phyloP scores from a whole-genome alignment of 2,329 filamentous ascomycete species.

The Penicillium sp. region DNA sequence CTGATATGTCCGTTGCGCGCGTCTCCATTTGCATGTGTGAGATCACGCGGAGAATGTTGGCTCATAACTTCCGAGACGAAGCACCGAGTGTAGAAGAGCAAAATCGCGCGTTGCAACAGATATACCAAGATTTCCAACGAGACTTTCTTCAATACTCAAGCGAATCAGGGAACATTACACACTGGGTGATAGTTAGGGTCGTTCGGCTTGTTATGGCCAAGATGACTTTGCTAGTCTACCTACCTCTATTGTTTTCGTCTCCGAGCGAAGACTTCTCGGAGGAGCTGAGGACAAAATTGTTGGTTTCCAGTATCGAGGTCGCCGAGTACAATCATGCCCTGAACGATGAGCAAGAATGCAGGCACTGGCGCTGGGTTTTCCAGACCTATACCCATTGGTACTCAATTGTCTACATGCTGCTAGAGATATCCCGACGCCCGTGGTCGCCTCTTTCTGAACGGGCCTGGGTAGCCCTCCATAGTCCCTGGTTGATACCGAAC shows the following conservation, averaged over 20 bases:
- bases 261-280: slow-evolving; percentile 33
- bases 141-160: slow-evolving; percentile 44
- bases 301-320: slow-evolving; percentile 42
- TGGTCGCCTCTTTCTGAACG: slow-evolving; percentile 50
- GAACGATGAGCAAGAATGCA: slow-evolving; percentile 50
- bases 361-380: slow-evolving; percentile 59
- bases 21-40: slow-evolving; percentile 40
- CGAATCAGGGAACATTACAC: slow-evolving; percentile 40
- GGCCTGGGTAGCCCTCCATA: slow-evolving; percentile 50
- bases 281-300: slow-evolving; percentile 36
- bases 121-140: slow-evolving; percentile 46
- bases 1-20: slow-evolving; percentile 51
- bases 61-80: slow-evolving; percentile 31
- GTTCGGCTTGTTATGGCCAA: slow-evolving; percentile 42
- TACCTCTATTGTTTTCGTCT: slow-evolving; percentile 49
- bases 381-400: slow-evolving; percentile 61
- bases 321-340: slow-evolving; percentile 53
- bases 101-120: slow-evolving; percentile 45
- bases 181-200: slow-evolving; percentile 51
- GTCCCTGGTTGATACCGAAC: slow-evolving; percentile 40
- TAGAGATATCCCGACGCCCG: slow-evolving; percentile 50
- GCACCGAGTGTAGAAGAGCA: slow-evolving; percentile 42
- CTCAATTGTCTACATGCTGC: slow-evolving; percentile 56
- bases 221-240: slow-evolving; percentile 51
- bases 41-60: slow-evolving; percentile 38